Evolutionary conservation across 2,329 filamentous ascomycete species (phyloP).

Genomic region (Neoascochyta sp.): DNA sequence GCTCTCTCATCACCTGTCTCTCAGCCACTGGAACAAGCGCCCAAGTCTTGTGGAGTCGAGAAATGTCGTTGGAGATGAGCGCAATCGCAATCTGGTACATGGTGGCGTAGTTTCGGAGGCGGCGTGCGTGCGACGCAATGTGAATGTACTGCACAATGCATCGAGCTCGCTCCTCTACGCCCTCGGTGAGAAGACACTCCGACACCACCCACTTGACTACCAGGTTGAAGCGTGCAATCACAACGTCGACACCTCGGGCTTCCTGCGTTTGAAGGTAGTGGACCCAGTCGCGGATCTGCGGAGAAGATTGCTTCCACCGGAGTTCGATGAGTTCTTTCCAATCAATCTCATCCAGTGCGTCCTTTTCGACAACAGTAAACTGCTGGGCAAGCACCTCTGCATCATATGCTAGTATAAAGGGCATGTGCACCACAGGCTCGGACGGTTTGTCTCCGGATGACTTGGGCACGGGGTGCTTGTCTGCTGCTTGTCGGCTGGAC

Average conservation of each 20-base stretch:
- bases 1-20: constrained; percentile 60
- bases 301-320: constrained; percentile 70
- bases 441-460: constrained; percentile 22
- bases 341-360: constrained; percentile 79
- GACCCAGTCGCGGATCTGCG: constrained; percentile 71
- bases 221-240: constrained; percentile 82
- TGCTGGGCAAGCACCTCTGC: constrained; percentile 76
- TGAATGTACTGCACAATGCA: constrained; percentile 80
- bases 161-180: constrained; percentile 67
- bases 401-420: constrained; percentile 77
- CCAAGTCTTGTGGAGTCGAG: constrained; percentile 68
- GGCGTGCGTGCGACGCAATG: constrained; percentile 71
- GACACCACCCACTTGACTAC: constrained; percentile 85
- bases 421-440: constrained; percentile 53
- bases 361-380: constrained; percentile 81
- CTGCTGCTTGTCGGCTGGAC: constrained; percentile 21
- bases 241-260: constrained; percentile 73
- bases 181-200: constrained; percentile 70
- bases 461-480: constrained; percentile 17
- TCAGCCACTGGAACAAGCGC: constrained; percentile 63
- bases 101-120: constrained; percentile 77
- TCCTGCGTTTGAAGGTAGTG: constrained; percentile 71
- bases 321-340: constrained; percentile 85
- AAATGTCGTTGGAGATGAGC: constrained; percentile 68
- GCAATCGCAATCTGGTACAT: constrained; percentile 78